phyloP scores from a whole-genome alignment of 2,329 filamentous ascomycete genomes.

The Camillea tinctor region DNA sequence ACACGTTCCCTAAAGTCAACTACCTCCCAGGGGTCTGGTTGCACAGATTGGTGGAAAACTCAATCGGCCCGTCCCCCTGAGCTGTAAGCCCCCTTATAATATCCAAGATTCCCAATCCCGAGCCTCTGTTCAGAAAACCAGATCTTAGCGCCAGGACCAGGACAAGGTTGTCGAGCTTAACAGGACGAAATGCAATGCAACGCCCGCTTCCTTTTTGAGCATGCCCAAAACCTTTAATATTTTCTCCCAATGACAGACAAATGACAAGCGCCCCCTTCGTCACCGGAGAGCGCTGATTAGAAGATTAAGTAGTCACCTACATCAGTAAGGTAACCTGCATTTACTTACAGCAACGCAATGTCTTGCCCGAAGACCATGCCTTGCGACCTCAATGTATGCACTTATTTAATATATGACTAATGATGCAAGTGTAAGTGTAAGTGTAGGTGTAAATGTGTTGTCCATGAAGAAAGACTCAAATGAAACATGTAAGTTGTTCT shows the following conservation, averaged over 20 bases:
- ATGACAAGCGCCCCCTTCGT: not conserved
- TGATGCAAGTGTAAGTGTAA: too few relatives aligned
- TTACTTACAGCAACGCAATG: not conserved
- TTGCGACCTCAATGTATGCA: not conserved
- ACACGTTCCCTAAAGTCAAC: conserved; percentile 18
- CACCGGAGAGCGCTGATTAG: too few relatives aligned
- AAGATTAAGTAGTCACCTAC: too few relatives aligned
- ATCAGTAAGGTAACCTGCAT: not conserved
- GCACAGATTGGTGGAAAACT: conserved; percentile 16
- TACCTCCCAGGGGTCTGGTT: conserved; percentile 17
- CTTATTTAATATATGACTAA: too few relatives aligned
- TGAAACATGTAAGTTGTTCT: too few relatives aligned
- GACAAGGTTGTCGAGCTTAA: not conserved
- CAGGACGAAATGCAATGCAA: conserved; percentile 16
- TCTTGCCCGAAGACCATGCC: not conserved
- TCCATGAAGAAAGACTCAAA: too few relatives aligned
- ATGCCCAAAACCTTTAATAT: not conserved
- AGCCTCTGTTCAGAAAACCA: conserved; percentile 1
- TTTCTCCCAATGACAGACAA: not conserved
- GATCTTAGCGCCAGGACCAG: conserved; percentile 19
- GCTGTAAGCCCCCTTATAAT: not conserved
- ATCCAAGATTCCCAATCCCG: conserved; percentile 3
- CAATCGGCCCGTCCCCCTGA: conserved; percentile 22
- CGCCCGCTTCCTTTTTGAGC: conserved; percentile 4
- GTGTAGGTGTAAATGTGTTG: too few relatives aligned